Percentiles rank a stretch among this genome's conserved stretches.
Conservation (phyloP, 257 asterid genomes). For the Solanum piurae region DNA sequence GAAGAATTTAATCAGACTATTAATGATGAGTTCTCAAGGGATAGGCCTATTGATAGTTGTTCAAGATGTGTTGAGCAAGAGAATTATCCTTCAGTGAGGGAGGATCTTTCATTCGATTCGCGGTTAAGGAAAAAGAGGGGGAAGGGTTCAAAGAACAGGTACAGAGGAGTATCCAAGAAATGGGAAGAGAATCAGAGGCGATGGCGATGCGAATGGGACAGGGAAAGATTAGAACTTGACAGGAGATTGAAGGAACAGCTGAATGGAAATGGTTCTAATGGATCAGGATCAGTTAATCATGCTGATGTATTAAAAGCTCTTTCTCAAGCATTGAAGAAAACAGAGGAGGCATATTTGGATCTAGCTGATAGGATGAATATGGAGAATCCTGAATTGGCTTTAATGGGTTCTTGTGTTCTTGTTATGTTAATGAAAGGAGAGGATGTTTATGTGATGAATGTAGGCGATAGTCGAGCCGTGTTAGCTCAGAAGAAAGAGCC, state of each 20-base stretch:
- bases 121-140: constrained; percentile 27
- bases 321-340: constrained; percentile 58
- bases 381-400: constrained; percentile 92
- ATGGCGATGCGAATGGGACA: constrained; percentile 92
- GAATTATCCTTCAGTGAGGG: constrained; percentile 28
- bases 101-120: constrained; percentile 17
- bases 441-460: constrained; percentile 87
- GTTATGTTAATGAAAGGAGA: constrained; percentile 96
- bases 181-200: constrained; percentile 84
- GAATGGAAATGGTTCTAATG: constrained; percentile 25
- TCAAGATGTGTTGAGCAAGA: constrained; percentile 57
- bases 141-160: constrained; percentile 29
- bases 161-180: constrained; percentile 49
- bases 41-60: constrained; percentile 52
- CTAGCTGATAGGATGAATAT: constrained; percentile 65
- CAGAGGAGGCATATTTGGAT: constrained; percentile 74
- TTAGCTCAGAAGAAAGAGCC: constrained; percentile 70
- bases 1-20: constrained; percentile 8
- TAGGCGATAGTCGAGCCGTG: constrained; percentile 94
- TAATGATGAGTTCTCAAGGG: constrained; percentile 25
- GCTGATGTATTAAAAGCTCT: constrained; percentile 70
- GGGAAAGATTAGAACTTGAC: constrained; percentile 89
- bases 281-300: constrained; percentile 36
- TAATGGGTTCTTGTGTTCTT: constrained; percentile 96
- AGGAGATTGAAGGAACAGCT: constrained; percentile 58